Conservation (phyloP, 2,329 filamentous ascomycete species). For the Verticillium nubilum region DNA sequence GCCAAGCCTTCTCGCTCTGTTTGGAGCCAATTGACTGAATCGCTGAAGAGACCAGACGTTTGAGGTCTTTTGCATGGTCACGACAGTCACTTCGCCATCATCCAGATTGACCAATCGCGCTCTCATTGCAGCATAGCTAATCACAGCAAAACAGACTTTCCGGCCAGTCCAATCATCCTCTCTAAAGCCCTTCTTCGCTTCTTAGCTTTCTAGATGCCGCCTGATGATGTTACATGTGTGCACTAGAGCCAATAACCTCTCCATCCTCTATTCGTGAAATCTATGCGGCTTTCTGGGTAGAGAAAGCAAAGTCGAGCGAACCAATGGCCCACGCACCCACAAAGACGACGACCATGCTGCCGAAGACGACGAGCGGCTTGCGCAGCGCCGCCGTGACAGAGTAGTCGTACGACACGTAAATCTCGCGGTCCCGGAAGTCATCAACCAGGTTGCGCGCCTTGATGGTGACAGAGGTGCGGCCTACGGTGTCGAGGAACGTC, state of each 20-base stretch:
- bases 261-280: not conserved
- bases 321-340: slow-evolving; percentile 68
- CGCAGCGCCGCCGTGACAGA: slow-evolving; percentile 67
- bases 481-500: slow-evolving; percentile 91
- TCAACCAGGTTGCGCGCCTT: slow-evolving; percentile 85
- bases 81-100: not conserved
- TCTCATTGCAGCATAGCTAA: not conserved
- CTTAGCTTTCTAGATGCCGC: slow-evolving; percentile 9
- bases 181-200: slow-evolving; percentile 12
- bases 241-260: slow-evolving; percentile 2
- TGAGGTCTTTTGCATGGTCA: not conserved
- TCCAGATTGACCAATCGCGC: not conserved
- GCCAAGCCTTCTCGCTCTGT: too few species aligned
- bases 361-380: slow-evolving; percentile 81
- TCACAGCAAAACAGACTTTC: not conserved
- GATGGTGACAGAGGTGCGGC: slow-evolving; percentile 76
- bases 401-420: slow-evolving; percentile 87
- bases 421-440: slow-evolving; percentile 75
- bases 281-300: slow-evolving; percentile 18
- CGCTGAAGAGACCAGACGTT: not conserved
- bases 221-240: slow-evolving; percentile 15
- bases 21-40: not conserved
- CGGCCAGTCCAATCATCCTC: slow-evolving; percentile 8
- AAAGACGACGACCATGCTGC: slow-evolving; percentile 69
- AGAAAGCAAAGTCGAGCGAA: slow-evolving; percentile 75